Evolutionary conservation across 2,329 filamentous ascomycete genomes (phyloP).

Genomic region (Alternaria panax): DNA sequence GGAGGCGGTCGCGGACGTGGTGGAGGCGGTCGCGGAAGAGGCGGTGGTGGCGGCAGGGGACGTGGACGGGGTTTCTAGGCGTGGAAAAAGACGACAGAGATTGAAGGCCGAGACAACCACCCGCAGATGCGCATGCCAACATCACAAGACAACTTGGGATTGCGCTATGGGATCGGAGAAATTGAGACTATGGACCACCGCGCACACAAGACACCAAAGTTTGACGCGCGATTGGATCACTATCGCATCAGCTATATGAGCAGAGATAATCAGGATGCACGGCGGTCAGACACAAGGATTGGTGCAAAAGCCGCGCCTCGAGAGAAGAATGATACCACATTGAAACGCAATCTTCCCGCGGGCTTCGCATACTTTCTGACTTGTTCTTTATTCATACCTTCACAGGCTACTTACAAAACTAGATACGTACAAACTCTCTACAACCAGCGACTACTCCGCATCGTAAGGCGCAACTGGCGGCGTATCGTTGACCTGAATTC

Average conservation of each 20-base stretch:
- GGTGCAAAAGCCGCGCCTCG: conserved; percentile 25
- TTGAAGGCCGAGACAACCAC: conserved; percentile 4
- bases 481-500: conserved; percentile 85
- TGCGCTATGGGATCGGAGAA: conserved; percentile 11
- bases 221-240: conserved; percentile 31
- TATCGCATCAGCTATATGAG: conserved; percentile 18
- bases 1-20: conserved; percentile 54
- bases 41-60: conserved; percentile 52
- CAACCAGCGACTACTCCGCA: conserved; percentile 66
- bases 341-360: conserved; percentile 8
- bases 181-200: conserved; percentile 25
- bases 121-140: conserved; percentile 7
- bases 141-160: conserved; percentile 2
- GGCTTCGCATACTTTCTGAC: neutral
- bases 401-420: conserved; percentile 1
- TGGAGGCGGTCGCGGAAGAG: conserved; percentile 50
- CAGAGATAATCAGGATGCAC: conserved; percentile 20
- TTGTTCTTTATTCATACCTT: neutral
- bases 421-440: neutral
- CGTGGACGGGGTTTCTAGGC: conserved; percentile 49
- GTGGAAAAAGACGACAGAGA: conserved; percentile 1
- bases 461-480: conserved; percentile 77
- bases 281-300: conserved; percentile 30
- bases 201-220: conserved; percentile 22
- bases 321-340: conserved; percentile 40